A percentile compares a stretch with the other conserved stretches of the same genome.
Evolutionary conservation across 1,284 basidiomycete species (phyloP).

Genomic region (Cutaneotrichosporon cutaneum): DNA sequence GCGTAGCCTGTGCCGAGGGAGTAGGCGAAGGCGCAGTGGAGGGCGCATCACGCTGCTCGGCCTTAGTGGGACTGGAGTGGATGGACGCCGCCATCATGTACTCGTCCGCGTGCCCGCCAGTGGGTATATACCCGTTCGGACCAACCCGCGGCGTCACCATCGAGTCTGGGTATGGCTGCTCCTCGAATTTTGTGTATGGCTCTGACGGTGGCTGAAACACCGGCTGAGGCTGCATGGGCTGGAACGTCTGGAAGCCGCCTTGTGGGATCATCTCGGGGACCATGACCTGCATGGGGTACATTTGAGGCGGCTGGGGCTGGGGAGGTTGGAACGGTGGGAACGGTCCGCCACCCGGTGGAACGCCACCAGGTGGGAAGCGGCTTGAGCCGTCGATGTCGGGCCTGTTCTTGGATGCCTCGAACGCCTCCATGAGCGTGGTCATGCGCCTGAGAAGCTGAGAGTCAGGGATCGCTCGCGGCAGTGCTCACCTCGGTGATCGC

Average conservation of each 20-base stretch:
- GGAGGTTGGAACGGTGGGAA: not conserved
- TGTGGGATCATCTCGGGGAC: not conserved
- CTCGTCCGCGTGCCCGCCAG: not conserved
- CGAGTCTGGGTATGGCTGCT: not conserved
- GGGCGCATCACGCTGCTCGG: not conserved
- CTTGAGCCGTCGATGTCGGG: not conserved
- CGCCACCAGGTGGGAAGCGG: conserved; percentile 2
- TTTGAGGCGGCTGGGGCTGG: not conserved
- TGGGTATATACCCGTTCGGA: not conserved
- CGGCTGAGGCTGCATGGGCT: too few species aligned
- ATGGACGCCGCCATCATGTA: not conserved
- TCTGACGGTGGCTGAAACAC: not conserved
- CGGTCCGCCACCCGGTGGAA: too few species aligned
- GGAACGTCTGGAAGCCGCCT: not conserved
- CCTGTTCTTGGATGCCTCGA: not conserved
- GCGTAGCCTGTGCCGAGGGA: not conserved
- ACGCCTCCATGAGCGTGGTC: not conserved
- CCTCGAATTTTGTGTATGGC: not conserved
- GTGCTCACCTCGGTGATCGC: not conserved
- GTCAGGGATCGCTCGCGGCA: not conserved
- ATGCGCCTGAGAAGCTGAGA: not conserved
- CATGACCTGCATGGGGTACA: not conserved
- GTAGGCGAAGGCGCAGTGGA: not conserved
- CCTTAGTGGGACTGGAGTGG: not conserved
- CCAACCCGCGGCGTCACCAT: not conserved